Evolutionary conservation across 768 basidiomycete genomes (phyloP), one percentile per base, ranked within the genome.

Genomic region (Neoboletus brunneissimus): DNA sequence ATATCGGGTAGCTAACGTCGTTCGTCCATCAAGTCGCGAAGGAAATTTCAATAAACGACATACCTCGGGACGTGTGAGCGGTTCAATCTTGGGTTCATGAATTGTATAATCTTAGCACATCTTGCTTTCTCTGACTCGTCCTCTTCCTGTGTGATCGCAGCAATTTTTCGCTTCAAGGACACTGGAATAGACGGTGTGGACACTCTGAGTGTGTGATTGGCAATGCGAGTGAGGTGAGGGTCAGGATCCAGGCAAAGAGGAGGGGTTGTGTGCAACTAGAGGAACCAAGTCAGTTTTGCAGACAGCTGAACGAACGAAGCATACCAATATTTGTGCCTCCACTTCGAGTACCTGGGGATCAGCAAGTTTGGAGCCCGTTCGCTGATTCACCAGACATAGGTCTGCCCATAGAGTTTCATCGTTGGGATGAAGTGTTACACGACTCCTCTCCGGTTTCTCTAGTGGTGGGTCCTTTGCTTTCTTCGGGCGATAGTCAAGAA

Each of bases 211-310:
- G 89, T 79, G 60, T 84, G 83, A 67, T 94, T 94, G 11, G 82
- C 89, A 22, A 91, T 81, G 41, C 90, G 83, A 22, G 85, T 80
- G 35, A 93, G 78, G 66, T 87, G 86, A 2, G 87, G 84, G 64
- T 93, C 83, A 3, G 91, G 91, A 60, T 89, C 84, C 29, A 94
- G 79, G 67, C 90, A 93, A 44, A 94, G 75, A 6, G 91, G 86
- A 6, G 86, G 81, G 0, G 87, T 73, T 5, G 88, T 91, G 16
- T 89, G 84, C 46, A 89, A 76, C 91, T 94, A 58, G 43, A 49
- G 47, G 31, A 46, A 50, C 25, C 48, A 54, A 16, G 55, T 67
- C 29, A 65, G 53, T 27, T 45, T 13, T 9, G 38, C 50, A 25
- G 20, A 41, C n/a, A 42, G 12, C 9, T 4, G 11, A 32, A 22